Percentiles rank a stretch among this genome's conserved stretches.
These are phyloP conservation scores for Trichoderma gamsii DNA, from an alignment of 495 filamentous ascomycete species.

Conservation along the genomic window DNA sequence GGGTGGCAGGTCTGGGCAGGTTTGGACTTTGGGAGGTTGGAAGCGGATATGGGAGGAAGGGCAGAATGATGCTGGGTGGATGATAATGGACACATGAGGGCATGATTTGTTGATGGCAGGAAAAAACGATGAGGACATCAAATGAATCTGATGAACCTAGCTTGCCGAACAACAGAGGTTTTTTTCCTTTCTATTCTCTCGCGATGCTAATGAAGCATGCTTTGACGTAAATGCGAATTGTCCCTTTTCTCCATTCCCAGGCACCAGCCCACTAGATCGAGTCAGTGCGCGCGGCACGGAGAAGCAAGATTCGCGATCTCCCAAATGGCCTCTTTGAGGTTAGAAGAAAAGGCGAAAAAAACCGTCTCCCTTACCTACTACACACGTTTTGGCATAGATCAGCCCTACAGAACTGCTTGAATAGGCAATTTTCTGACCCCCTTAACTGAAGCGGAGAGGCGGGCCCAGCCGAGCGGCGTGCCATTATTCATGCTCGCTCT, in stretches of 20 bases:
- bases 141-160: slow-evolving; percentile 1
- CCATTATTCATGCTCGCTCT: neutral
- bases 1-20: slow-evolving; percentile 12
- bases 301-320: neutral
- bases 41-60: neutral
- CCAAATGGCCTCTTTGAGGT: neutral
- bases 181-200: neutral
- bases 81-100: slow-evolving; percentile 13
- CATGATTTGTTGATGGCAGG: slow-evolving; percentile 9
- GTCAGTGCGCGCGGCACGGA: neutral
- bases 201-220: neutral
- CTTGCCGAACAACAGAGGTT: neutral
- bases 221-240: neutral
- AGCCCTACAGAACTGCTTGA: neutral
- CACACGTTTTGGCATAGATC: slow-evolving; percentile 6
- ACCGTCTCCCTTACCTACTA: too few species aligned
- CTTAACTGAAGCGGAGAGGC: neutral
- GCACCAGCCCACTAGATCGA: neutral
- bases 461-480: neutral
- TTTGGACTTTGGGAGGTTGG: slow-evolving; percentile 7
- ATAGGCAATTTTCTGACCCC: neutral
- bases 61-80: neutral
- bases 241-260: neutral
- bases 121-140: neutral
- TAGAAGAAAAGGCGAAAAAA: neutral